Conservation (phyloP, 257 asterid species). For the Apocynum venetum region DNA sequence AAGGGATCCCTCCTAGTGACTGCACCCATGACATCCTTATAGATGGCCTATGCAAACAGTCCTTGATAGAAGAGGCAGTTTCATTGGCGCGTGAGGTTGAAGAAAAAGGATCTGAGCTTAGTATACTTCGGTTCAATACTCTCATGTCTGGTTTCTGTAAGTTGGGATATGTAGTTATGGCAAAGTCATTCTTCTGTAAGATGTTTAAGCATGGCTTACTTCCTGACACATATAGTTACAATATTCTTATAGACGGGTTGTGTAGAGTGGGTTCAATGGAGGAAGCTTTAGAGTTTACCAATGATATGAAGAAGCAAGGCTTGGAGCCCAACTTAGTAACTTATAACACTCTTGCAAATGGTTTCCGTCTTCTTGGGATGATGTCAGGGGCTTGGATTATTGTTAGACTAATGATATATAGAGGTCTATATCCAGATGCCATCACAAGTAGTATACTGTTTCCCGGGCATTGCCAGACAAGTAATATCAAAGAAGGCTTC, state of each 20-base stretch:
- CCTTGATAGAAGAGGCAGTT: conserved; percentile 58
- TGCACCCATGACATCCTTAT: conserved; percentile 57
- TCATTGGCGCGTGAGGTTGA: conserved; percentile 39
- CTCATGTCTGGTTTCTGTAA: conserved; percentile 65
- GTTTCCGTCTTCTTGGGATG: conserved; percentile 61
- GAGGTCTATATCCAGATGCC: conserved; percentile 39
- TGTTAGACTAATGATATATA: conserved; percentile 27
- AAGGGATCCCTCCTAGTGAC: conserved; percentile 40
- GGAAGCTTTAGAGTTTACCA: conserved; percentile 57
- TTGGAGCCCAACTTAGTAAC: conserved; percentile 67
- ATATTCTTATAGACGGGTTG: conserved; percentile 65
- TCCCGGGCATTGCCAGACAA: conserved; percentile 56
- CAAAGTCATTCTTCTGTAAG: conserved; percentile 64
- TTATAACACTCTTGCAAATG: conserved; percentile 63
- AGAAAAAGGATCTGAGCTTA: conserved; percentile 39
- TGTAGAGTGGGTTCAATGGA: conserved; percentile 56
- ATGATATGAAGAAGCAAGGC: conserved; percentile 70
- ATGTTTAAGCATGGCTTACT: conserved; percentile 62
- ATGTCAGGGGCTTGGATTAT: conserved; percentile 39
- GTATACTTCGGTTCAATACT: conserved; percentile 53
- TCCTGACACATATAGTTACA: conserved; percentile 70
- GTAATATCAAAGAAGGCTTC: conserved; percentile 46
- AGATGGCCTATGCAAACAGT: conserved; percentile 66
- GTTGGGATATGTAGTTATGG: conserved; percentile 52
- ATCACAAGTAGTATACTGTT: conserved; percentile 48